Evolutionary conservation across 352 stramenopile genomes (phyloP), one percentile per base, ranked within the genome.

Genomic region (Phytophthora agathidicida): DNA sequence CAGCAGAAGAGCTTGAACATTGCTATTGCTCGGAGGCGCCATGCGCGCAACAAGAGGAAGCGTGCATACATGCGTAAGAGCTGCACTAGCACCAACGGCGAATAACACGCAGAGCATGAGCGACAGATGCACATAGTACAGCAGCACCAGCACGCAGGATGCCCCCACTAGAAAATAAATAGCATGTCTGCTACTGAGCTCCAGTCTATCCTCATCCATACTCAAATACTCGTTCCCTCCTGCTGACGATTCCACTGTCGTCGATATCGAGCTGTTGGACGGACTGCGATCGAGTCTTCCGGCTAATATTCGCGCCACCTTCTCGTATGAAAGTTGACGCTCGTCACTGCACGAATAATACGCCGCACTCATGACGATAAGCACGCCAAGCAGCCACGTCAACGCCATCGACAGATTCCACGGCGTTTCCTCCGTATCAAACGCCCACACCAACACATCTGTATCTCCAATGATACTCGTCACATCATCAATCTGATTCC

Each of bases 391-490:
- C 7, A 79, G 33, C 81, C 81, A 91, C 20, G 75, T 84, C 13
- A 87, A 38, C 10, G 78, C 52, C 81, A 91, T 91, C 8, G 79
- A 83, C 22, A 71, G 23, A 38, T 91, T 89, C 81, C 81, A 91
- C 14, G 75, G 73, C 50, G 59, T 79, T 49, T 85, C 76, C 19
- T 85, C 64, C 3, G 51, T 36, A 16, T 71, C 68, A 47, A 84
- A 74, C 1, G 59, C 76, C 28, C 52, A 70, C 14, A 73, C 61
- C 0, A 59, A 22, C 27, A 77, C 48, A 7, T 47, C 54, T 0
- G 33, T 37, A 11, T 37, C 35, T 20, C 45, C 53, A 43, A 64
- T 63, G 2, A 51, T 64, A 39, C 35, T 49, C 23, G 68, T 41
- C 8, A 65, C 58, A 22, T 51, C 51, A 10, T 75, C 57, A 37